A percentile compares a stretch with the other conserved stretches of the same genome.
phyloP scores from a whole-genome alignment of 2,329 filamentous ascomycete genomes.

The Didymella segeticola region DNA sequence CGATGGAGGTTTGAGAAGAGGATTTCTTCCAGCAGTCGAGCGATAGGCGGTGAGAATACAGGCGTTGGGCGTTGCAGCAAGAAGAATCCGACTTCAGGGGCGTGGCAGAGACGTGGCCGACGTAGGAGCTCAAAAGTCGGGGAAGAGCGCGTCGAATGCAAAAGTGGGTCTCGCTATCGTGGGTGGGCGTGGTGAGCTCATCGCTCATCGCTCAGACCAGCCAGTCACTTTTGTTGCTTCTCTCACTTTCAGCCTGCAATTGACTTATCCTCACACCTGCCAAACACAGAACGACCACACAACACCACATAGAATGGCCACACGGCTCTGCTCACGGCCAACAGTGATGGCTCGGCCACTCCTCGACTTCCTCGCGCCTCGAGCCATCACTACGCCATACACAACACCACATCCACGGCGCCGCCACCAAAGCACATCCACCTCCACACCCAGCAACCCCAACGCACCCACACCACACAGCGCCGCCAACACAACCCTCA shows the following conservation, averaged over 20 bases:
- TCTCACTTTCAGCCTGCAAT: neutral
- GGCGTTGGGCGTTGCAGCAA: no score
- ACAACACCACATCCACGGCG: neutral
- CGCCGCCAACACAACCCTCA: neutral
- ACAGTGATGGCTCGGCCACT: constrained; percentile 34
- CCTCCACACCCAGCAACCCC: neutral
- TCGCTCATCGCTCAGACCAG: no score
- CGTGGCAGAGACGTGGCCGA: constrained; percentile 24
- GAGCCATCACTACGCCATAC: constrained; percentile 18
- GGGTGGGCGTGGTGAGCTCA: constrained; percentile 32
- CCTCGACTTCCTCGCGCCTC: constrained; percentile 40
- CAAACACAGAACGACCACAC: no score
- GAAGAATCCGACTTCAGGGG: no score
- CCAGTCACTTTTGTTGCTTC: no score
- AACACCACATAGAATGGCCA: constrained; percentile 23
- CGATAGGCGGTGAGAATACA: constrained; percentile 18
- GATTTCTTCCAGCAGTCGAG: no score
- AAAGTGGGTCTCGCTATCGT: constrained; percentile 26
- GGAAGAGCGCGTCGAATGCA: constrained; percentile 36
- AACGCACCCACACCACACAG: constrained; percentile 2
- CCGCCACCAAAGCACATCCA: constrained; percentile 16
- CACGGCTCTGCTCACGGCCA: constrained; percentile 20
- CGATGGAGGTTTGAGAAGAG: no score
- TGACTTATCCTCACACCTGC: neutral
- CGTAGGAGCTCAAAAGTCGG: constrained; percentile 27